These are phyloP conservation scores for Cutaneotrichosporon sp. DNA, from an alignment of 1,284 basidiomycete species.

Conservation along the genomic window DNA sequence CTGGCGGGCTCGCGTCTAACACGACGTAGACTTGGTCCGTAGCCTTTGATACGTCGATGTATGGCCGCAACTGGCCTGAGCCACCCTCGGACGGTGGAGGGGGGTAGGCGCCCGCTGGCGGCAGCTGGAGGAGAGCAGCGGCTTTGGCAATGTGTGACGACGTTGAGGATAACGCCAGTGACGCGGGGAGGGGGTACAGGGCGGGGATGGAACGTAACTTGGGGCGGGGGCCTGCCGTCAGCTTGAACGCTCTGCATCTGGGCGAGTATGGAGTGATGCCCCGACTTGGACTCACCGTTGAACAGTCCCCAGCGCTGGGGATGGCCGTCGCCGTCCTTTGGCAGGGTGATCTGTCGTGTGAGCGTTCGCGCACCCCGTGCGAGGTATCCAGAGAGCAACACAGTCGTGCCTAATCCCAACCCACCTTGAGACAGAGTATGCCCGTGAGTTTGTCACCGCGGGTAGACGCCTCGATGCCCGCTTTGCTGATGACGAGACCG, in stretches of 20 bases:
- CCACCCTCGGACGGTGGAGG: conserved; percentile 11
- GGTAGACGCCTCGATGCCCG: conserved; percentile 32
- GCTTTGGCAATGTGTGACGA: conserved; percentile 19
- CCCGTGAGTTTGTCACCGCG: conserved; percentile 22
- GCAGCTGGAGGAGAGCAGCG: conserved; percentile 23
- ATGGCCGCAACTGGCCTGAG: conserved; percentile 14
- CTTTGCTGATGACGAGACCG: conserved; percentile 32
- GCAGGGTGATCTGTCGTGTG: conserved; percentile 30
- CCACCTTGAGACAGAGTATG: conserved; percentile 37
- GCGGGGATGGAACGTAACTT: conserved; percentile 27
- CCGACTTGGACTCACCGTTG: conserved; percentile 28
- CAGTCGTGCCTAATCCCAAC: too few species aligned
- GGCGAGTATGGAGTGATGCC: too few species aligned
- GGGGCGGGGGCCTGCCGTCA: conserved; percentile 14
- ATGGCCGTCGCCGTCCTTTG: conserved; percentile 20
- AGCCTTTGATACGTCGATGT: conserved; percentile 31
- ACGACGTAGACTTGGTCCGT: conserved; percentile 36
- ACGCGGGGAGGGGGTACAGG: conserved; percentile 32
- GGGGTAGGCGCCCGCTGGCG: conserved; percentile 21
- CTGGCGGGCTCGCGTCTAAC: conserved; percentile 18
- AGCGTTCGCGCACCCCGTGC: too few species aligned
- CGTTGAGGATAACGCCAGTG: conserved; percentile 6
- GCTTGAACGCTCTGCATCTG: too few species aligned
- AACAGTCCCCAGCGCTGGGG: conserved; percentile 31
- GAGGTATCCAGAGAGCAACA: too few species aligned